Evolutionary conservation across 2,329 filamentous ascomycete genomes (phyloP), one percentile per base, ranked within the genome.

Genomic region (Aspergillus sp.): DNA sequence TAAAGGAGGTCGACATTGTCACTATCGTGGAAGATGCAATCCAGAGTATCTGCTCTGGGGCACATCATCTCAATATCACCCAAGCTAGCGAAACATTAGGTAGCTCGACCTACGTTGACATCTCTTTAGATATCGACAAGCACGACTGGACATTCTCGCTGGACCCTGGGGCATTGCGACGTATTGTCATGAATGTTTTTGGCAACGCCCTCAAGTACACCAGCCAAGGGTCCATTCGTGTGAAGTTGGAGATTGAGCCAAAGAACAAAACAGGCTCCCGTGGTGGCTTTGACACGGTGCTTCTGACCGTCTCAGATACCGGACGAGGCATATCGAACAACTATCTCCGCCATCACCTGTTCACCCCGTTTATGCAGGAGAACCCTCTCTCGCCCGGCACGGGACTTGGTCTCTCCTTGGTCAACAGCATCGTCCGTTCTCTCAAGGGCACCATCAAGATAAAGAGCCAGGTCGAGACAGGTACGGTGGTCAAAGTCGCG

Each of bases 281-380:
- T 13, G 34, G 65, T 15, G 64, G 31, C 19, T 28, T 34, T 22
- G 56, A 48, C 41, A 61, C 22, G 9, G 38, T 69, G 30, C 56
- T 67, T 8, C 63, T 82, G 4, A 81, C 77, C 0, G 81, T 90
- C 1, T 76, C 77, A 0, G 87, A 90, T 61, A 86, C 87, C 0
- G 87, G 87, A 2, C 79, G 79, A 19, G 88, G 87, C 1, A 90
- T 90, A n/a, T 80, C 80, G 0, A 74, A 81, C 1, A 82, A 87
- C 6, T 90, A 84, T 64, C 75, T 88, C 6, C 76, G 80, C 22
- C 80, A 83, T 15, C 79, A 81, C 11, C 71, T 89, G 0, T 90
- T 87, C 68, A 82, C 80, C 0, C 85, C 87, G 0, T 90, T 90
- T 65, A 76, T 80, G 0, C 87, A 90, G 63, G 88, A 90, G 66